These are phyloP conservation scores for Beauveria sp. DNA, from an alignment of 2,329 filamentous ascomycete genomes.

Conservation along the genomic window DNA sequence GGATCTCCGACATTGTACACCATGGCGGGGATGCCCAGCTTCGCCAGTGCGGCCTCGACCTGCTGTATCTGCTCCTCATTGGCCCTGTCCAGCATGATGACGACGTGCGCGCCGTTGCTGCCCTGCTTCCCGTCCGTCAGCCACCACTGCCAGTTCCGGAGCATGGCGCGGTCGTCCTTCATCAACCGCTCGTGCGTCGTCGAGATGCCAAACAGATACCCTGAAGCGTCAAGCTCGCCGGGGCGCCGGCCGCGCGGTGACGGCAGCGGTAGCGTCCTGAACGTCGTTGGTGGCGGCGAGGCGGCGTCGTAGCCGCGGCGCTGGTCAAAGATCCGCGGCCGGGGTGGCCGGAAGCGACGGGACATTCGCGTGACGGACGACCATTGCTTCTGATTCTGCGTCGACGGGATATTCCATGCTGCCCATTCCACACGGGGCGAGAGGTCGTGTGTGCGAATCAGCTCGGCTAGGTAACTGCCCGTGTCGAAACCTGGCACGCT, in stretches of 20 bases:
- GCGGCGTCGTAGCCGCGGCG: not conserved
- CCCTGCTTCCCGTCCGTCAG: constrained; percentile 33
- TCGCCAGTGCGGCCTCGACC: constrained; percentile 24
- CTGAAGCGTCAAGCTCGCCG: constrained; percentile 30
- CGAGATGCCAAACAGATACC: constrained; percentile 36
- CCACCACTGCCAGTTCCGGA: constrained; percentile 38
- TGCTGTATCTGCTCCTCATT: constrained; percentile 24
- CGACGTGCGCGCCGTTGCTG: constrained; percentile 35
- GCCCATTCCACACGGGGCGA: constrained; percentile 6
- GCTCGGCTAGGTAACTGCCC: not conserved
- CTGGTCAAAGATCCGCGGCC: not conserved
- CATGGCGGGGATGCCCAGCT: constrained; percentile 32
- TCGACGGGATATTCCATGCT: not conserved
- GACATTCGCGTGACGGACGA: not conserved
- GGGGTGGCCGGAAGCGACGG: not conserved
- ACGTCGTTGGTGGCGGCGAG: not conserved
- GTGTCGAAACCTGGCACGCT: not conserved
- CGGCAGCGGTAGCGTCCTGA: constrained; percentile 24
- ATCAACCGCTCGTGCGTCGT: constrained; percentile 34
- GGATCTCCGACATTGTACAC: constrained; percentile 25
- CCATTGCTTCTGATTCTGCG: not conserved
- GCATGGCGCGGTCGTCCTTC: constrained; percentile 29
- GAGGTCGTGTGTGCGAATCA: not conserved
- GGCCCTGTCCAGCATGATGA: constrained; percentile 35
- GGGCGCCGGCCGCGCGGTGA: constrained; percentile 23